Evolutionary conservation across 139 green algal species (phyloP).

Genomic region (Volvox africanus): DNA sequence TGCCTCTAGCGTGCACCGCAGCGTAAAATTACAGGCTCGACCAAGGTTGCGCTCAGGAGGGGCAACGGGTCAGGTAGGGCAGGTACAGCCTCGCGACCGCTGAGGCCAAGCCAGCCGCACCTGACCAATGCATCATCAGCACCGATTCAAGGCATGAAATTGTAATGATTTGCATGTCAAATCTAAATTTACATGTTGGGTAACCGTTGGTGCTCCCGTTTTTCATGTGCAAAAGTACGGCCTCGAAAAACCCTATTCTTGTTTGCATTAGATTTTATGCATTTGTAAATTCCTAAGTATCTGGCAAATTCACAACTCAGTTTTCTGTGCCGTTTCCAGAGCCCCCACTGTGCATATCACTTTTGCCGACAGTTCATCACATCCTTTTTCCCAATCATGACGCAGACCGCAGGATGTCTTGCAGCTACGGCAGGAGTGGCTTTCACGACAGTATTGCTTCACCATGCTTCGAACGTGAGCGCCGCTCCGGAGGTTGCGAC

Average conservation of each 20-base stretch:
- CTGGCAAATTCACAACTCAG: background rate
- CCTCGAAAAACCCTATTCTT: background rate
- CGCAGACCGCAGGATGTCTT: constrained; percentile 2
- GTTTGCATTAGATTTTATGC: background rate
- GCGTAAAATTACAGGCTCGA: too few species aligned
- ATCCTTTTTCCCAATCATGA: background rate
- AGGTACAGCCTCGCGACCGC: too few species aligned
- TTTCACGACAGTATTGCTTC: background rate
- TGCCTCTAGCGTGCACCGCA: too few species aligned
- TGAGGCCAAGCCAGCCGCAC: too few species aligned
- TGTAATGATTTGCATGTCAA: too few species aligned
- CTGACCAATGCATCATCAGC: too few species aligned
- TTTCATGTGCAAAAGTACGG: background rate
- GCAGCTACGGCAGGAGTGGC: constrained; percentile 7
- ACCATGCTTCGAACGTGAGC: background rate
- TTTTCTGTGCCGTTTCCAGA: background rate
- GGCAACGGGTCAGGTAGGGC: too few species aligned
- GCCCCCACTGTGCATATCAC: background rate
- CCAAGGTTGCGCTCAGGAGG: too few species aligned
- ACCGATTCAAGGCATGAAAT: too few species aligned
- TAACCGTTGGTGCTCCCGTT: too few species aligned
- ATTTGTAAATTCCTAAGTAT: background rate
- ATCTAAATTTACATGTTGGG: too few species aligned
- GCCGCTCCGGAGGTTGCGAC: background rate
- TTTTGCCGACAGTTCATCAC: background rate